phyloP scores from a whole-genome alignment of 306 rosid species.

The Ammopiptanthus mongolicus region DNA sequence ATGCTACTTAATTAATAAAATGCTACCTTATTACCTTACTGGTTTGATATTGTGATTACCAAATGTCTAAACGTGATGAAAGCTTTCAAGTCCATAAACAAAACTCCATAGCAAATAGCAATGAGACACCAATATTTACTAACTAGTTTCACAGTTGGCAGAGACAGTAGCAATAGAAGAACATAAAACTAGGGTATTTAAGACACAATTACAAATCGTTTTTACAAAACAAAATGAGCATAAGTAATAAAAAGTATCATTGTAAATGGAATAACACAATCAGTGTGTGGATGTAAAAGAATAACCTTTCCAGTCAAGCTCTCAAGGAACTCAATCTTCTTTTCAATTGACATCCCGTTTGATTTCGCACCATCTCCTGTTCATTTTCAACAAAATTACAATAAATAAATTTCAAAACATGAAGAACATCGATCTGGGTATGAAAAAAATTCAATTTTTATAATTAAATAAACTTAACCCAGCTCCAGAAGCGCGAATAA shows the following conservation, averaged over 20 bases:
- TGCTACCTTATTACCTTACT: not conserved
- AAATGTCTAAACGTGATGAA: not conserved
- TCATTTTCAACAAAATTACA: slow-evolving; percentile 13
- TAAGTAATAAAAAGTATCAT: not conserved
- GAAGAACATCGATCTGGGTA: not conserved
- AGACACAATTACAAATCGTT: not conserved
- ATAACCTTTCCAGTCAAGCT: slow-evolving; percentile 71
- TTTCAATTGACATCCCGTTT: slow-evolving; percentile 64
- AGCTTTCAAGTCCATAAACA: not conserved
- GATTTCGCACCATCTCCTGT: slow-evolving; percentile 49
- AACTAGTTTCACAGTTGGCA: not conserved
- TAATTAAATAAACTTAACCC: not conserved
- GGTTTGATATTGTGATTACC: not conserved
- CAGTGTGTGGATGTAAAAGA: not conserved
- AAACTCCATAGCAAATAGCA: slow-evolving; percentile 1
- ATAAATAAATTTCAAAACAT: not conserved
- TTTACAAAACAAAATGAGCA: not conserved
- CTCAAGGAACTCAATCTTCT: slow-evolving; percentile 78
- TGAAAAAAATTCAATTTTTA: not conserved
- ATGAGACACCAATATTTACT: not conserved
- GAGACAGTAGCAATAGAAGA: not conserved
- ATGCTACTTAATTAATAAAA: not conserved
- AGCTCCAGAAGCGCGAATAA: not conserved
- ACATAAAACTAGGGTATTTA: not conserved
- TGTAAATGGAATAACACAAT: not conserved